Evolutionary conservation across 345 rosid genomes (phyloP), one percentile per base, ranked within the genome.

Genomic region (Melaleuca quinquenervia): DNA sequence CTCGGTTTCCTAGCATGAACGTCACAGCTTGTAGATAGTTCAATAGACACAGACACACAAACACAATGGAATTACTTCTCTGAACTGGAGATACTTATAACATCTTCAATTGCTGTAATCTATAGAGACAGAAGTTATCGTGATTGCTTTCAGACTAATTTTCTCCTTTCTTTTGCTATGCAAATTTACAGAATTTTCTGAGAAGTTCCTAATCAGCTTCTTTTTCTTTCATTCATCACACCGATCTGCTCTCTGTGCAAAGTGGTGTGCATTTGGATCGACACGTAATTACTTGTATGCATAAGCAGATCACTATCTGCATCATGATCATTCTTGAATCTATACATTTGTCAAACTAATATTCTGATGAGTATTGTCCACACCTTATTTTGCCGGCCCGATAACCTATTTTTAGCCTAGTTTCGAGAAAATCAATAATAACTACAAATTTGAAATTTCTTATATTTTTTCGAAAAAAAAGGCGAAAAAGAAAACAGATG

Each of bases 21-120:
- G 62, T 90, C 85, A 90, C 92, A 18, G 94, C 92, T 50, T 93
- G 94, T 52, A 70, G 21, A 41, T 36, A 92, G 49, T 76, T 32
- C 45, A 32, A 64, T 9, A 27, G 20, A 64, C 6, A 7, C 74
- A n/a, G 29, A 58, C 36, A 0, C 26, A 54, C 60, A 54, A 21
- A 64, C 78, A 27, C 36, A 27, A 70, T 70, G 76, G 24, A 70
- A 70, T 32, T 32, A 4, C 78, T 70, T 70, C 78, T 70, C 78
- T 32, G 1, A 70, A 70, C 78, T 32, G 78, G 32, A 70, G 45
- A 70, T 16, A 16, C 36, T 32, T 8, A 0, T 8, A 70, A 36
- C 78, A 32, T 21, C 24, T 32, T 70, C 78, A 32, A 16, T 18
- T 32, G 41, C 24, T 64, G 78, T 70, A 70, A 70, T 70, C 24